Evolutionary conservation across 192 early-diverging fungal species (phyloP), one percentile per base, ranked within the genome.

Genomic region (Dissophora ornata): DNA sequence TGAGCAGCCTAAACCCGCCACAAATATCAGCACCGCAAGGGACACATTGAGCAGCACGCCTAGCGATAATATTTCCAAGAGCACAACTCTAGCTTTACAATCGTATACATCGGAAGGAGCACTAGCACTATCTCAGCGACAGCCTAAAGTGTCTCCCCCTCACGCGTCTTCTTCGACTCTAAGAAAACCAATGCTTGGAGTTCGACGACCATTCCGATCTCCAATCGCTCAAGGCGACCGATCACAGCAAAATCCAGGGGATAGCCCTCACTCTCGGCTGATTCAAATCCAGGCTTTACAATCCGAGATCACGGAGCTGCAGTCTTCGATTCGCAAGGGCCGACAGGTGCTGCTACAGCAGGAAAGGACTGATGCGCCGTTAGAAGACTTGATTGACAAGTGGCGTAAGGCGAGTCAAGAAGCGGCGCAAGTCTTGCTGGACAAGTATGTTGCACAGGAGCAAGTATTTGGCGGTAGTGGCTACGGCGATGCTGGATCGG

Each of bases 381-480:
- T 77, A n/a, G 38, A 51, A 13, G 73, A 67, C 0, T 46, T 77
- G 36, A 67, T 57, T 22, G 65, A 52, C 7, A 77, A 67, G 46
- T 77, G 73, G 73, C 51, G 44, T 9, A 60, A 25, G 16, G 73
- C 47, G 5, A 62, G 73, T 25, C 63, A 67, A 10, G 59, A 60
- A 10, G 73, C 58, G 8, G 73, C 73, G 0, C 57, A 51, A 28
- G 54, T 59, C 26, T 19, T 77, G 32, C 28, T 77, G 57, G 58
- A 67, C 28, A 77, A 62, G 53, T 56, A 48, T 60, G n/a, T 45
- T 11, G 38, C 32, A 16, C 73, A 67, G 36, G 64, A 77, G 29
- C 58, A 67, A 15, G 34, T 45, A 29, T 57, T 67, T 56, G 28
- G 49, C 40, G 28, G 11, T 13, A 29, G 25, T 22, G n/a, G 46